phyloP scores from a whole-genome alignment of 768 basidiomycete species.

The Auriculariales sp. region DNA sequence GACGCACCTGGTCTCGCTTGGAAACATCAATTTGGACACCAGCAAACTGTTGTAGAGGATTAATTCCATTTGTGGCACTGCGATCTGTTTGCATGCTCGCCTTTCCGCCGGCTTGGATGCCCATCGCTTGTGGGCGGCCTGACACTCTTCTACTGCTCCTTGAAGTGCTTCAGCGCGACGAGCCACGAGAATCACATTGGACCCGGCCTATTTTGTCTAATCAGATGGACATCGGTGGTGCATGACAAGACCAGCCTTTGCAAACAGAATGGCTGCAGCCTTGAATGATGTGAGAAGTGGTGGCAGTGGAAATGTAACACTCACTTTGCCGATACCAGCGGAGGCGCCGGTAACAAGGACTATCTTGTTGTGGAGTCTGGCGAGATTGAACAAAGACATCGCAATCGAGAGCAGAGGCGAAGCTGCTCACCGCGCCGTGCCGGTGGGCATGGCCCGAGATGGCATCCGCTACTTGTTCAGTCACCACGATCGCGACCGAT shows the following conservation, averaged over 20 bases:
- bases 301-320: constrained; percentile 13
- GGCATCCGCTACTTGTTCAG: neutral
- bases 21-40: constrained; percentile 65
- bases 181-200: constrained; percentile 76
- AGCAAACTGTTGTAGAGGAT: constrained; percentile 26
- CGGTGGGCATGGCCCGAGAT: neutral
- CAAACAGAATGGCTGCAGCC: constrained; percentile 82
- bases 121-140: constrained; percentile 59
- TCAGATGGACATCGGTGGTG: neutral
- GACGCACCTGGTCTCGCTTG: constrained; percentile 47
- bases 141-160: constrained; percentile 52
- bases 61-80: no score
- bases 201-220: constrained; percentile 45
- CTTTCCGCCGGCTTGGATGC: constrained; percentile 60
- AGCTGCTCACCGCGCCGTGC: neutral
- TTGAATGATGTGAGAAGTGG: constrained; percentile 16
- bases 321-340: constrained; percentile 77
- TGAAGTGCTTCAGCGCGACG: constrained; percentile 61
- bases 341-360: constrained; percentile 84
- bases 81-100: no score
- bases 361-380: constrained; percentile 69
- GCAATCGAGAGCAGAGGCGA: neutral
- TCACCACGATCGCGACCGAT: neutral
- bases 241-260: constrained; percentile 39
- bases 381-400: constrained; percentile 74